Evolutionary conservation across 768 basidiomycete genomes (phyloP), one percentile per base, ranked within the genome.

Genomic region (Suillus lakei): DNA sequence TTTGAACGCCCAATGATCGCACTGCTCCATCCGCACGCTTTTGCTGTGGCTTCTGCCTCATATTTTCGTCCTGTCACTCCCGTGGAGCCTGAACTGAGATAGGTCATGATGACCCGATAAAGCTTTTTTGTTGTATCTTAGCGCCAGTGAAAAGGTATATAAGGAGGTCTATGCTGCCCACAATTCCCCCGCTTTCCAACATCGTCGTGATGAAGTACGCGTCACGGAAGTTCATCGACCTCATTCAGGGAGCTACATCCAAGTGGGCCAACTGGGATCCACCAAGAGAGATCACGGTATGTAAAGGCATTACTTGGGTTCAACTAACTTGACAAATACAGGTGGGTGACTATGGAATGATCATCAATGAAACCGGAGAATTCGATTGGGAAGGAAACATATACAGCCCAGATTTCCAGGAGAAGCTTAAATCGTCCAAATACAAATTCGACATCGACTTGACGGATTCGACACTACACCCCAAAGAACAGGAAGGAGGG

Each of bases 231-330:
- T 81, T 72, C 66, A 65, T 73, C 54, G 80, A 80, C 43, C 76
- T 80, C 23, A 76, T 80, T 51, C 71, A 36, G 0, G 50, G 63
- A 0, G 67, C 54, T 5, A 73, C 77, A 30, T 76, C 78, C 5
- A 80, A 79, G 66, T 81, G 78, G 79, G 78, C 69, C 55, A 80
- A 75, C 67, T 81, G 77, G 78, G 77, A 80, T 23, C 80, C 79
- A 0, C 74, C 76, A 51, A 70, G 68, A 53, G n/a, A n/a, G n/a
- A n/a, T n/a, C n/a, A 69, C 70, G 7, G 79, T 79, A 16, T 58
- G 71, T 69, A 18, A 8, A 39, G 5, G 12, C n/a, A n/a, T n/a
- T n/a, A n/a, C n/a, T n/a, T 10, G 21, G 28, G 58, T 8, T 30
- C 16, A 34, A 13, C 39, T 53, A 28, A 60, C 56, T 34, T 38